Evolutionary conservation across 2,329 filamentous ascomycete genomes (phyloP).

Genomic region (Dothistroma pini): DNA sequence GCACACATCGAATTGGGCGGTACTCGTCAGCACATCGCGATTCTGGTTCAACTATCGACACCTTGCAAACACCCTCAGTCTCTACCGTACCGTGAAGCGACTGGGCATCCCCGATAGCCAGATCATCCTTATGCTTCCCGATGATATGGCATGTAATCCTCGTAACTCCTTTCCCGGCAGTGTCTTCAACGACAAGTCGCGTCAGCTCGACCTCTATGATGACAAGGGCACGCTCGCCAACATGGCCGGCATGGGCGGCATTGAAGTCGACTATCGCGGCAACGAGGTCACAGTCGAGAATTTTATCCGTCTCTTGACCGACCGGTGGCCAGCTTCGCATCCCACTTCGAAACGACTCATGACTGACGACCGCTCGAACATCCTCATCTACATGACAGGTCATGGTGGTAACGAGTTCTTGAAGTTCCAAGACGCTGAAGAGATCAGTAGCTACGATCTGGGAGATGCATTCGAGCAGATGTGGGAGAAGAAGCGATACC

Average conservation of each 20-base stretch:
- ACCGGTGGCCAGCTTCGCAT: conserved; percentile 90
- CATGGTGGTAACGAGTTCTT: conserved; percentile 97
- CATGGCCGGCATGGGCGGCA: conserved; percentile 44
- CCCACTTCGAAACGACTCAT: conserved; percentile 89
- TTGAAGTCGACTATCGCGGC: conserved; percentile 96
- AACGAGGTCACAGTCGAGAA: conserved; percentile 99
- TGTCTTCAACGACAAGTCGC: conserved; percentile 97
- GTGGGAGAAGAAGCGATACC: conserved; percentile 99
- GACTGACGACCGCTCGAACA: conserved; percentile 94
- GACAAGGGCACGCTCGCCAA: conserved; percentile 48
- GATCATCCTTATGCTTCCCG: conserved; percentile 99
- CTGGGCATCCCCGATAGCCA: conserved; percentile 97
- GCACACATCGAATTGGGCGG: conserved; percentile 98
- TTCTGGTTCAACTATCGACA: conserved; percentile 99
- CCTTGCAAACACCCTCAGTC: conserved; percentile 92
- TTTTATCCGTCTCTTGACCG: conserved; percentile 92
- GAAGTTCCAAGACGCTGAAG: conserved; percentile 97
- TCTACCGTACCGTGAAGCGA: conserved; percentile 97
- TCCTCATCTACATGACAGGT: conserved; percentile 98
- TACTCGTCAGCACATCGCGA: conserved; percentile 94
- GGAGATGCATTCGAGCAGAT: conserved; percentile 98
- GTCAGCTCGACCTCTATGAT: conserved; percentile 91
- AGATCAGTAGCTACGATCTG: conserved; percentile 93
- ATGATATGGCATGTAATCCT: conserved; percentile 99
- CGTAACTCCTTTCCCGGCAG: conserved; percentile 97